Conservation (phyloP, 2,329 filamentous ascomycete species). For the Arthrobotrys sphaeroides region DNA sequence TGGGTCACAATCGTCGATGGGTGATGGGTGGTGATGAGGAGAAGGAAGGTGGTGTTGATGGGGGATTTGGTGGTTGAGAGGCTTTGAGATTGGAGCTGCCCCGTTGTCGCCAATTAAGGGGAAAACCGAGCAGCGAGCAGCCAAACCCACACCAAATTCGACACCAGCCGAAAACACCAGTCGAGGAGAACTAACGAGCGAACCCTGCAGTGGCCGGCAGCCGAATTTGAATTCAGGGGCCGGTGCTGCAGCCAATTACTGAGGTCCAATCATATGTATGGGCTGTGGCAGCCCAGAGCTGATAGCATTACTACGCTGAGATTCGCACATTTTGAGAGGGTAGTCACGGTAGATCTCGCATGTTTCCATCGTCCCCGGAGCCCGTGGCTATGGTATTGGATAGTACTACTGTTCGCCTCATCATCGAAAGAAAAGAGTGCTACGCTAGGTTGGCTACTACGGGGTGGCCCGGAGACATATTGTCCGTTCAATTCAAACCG, state of each 20-base stretch:
- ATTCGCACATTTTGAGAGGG: background rate
- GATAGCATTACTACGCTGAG: background rate
- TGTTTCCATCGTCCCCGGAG: background rate
- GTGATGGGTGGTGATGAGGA: conserved; percentile 44
- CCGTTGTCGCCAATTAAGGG: conserved; percentile 52
- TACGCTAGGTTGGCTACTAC: conserved; percentile 58
- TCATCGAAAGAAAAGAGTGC: background rate
- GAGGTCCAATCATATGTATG: conserved; percentile 12
- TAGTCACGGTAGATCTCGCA: conserved; percentile 9
- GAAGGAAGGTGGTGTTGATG: conserved; percentile 53
- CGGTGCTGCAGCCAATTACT: conserved; percentile 34
- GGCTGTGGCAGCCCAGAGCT: no score
- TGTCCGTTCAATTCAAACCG: background rate
- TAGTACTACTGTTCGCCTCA: background rate
- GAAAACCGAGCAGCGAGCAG: conserved; percentile 31
- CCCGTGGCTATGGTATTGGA: conserved; percentile 1
- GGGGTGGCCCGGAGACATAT: background rate
- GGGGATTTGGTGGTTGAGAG: conserved; percentile 48
- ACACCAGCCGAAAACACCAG: conserved; percentile 33
- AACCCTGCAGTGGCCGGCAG: conserved; percentile 28
- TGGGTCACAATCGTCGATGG: conserved; percentile 40
- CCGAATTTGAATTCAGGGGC: conserved; percentile 54
- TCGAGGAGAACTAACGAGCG: no score
- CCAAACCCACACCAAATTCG: conserved; percentile 50
- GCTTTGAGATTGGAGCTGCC: conserved; percentile 51